phyloP scores from a whole-genome alignment of 805 yeast species.

The Pichia paraexigua region DNA sequence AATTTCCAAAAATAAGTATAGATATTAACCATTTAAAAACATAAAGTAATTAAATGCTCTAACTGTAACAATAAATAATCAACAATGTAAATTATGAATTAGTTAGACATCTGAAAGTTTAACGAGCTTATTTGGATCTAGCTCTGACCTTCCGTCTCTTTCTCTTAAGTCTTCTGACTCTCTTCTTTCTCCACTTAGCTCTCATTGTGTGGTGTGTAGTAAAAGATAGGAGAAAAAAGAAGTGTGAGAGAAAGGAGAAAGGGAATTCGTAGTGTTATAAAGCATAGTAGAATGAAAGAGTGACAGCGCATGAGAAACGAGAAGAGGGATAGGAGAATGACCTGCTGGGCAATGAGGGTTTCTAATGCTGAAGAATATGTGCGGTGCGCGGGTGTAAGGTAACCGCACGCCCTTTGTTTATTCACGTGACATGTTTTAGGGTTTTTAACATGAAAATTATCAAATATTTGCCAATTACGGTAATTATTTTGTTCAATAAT shows the following conservation, averaged over 20 bases:
- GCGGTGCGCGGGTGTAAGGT: not conserved
- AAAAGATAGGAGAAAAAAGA: not conserved
- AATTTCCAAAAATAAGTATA: not conserved
- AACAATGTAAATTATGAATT: not conserved
- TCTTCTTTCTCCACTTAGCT: slow-evolving; percentile 99
- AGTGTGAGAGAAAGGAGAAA: not conserved
- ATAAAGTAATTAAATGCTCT: not conserved
- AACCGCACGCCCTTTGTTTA: not conserved
- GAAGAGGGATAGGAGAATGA: not conserved
- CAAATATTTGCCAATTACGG: not conserved
- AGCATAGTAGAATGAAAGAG: not conserved
- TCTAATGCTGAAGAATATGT: not conserved
- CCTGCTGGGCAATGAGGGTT: not conserved
- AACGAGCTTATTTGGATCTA: slow-evolving; percentile 80
- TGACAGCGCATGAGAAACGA: not conserved
- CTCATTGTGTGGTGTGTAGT: slow-evolving; percentile 48
- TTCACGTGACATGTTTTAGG: not conserved
- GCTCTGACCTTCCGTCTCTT: slow-evolving; percentile 99
- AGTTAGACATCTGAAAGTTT: slow-evolving; percentile 1
- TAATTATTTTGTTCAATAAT: too few species aligned
- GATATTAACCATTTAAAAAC: not conserved
- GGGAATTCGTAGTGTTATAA: not conserved
- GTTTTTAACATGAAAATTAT: not conserved
- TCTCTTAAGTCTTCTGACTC: slow-evolving; percentile 99
- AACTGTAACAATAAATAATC: not conserved